phyloP scores from a whole-genome alignment of 352 stramenopile species.

The Thalassiosira livingstoniorum region DNA sequence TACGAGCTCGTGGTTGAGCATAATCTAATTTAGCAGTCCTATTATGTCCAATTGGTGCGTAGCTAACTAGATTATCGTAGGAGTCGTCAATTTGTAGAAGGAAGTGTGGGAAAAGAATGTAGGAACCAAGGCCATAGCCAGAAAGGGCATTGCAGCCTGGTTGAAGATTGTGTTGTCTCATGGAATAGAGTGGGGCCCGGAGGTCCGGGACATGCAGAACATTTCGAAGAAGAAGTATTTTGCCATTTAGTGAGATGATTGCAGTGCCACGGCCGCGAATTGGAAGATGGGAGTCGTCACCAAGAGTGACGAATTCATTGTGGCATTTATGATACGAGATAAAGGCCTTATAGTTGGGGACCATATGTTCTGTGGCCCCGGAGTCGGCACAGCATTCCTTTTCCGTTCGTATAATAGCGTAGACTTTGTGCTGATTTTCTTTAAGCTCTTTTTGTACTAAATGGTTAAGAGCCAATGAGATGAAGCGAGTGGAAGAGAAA shows the following conservation, averaged over 20 bases:
- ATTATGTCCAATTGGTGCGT: constrained; percentile 8
- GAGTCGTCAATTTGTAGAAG: constrained; percentile 13
- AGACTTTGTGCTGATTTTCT: too few relatives aligned
- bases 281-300: neutral
- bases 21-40: neutral
- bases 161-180: constrained; percentile 2
- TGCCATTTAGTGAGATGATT: constrained; percentile 26
- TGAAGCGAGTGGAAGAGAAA: too few relatives aligned
- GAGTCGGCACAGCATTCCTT: too few relatives aligned
- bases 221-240: constrained; percentile 19
- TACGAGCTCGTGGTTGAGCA: neutral
- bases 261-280: constrained; percentile 15
- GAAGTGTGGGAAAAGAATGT: constrained; percentile 27
- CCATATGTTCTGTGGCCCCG: too few relatives aligned
- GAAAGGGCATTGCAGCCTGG: constrained; percentile 10
- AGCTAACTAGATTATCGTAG: constrained; percentile 5
- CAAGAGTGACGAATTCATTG: neutral
- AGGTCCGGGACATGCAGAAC: constrained; percentile 25
- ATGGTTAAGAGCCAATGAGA: too few relatives aligned
- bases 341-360: too few relatives aligned
- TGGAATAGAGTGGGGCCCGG: constrained; percentile 16
- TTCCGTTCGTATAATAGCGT: too few relatives aligned
- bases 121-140: constrained; percentile 5
- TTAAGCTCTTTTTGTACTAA: too few relatives aligned
- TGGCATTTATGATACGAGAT: neutral